Evolutionary conservation across 768 basidiomycete genomes (phyloP).

Genomic region (Gautieria morchelliformis): DNA sequence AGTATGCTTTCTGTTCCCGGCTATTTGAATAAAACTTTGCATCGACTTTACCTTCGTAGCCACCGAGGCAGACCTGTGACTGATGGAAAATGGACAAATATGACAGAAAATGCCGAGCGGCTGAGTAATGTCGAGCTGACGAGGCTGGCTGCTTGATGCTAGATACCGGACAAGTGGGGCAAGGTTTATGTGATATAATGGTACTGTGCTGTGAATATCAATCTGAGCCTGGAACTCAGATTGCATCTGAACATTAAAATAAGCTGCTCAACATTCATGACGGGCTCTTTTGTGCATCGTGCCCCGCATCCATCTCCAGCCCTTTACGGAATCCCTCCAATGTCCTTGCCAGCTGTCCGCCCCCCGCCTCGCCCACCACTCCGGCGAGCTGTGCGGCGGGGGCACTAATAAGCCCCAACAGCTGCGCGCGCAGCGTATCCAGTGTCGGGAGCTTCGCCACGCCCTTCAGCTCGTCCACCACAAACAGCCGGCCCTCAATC

Average conservation of each 20-base stretch:
- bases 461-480: constrained; percentile 45
- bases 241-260: too few species aligned
- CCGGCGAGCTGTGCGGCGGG: constrained; percentile 68
- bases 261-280: background rate
- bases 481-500: constrained; percentile 66
- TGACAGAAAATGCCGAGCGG: too few species aligned
- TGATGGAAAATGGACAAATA: too few species aligned
- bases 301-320: constrained; percentile 37
- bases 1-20: too few species aligned
- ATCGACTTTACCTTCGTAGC: too few species aligned
- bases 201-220: too few species aligned
- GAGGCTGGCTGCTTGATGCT: too few species aligned
- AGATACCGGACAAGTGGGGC: too few species aligned
- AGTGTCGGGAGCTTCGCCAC: constrained; percentile 71
- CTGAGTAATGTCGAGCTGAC: too few species aligned
- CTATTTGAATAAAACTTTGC: too few species aligned
- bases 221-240: background rate
- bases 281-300: background rate
- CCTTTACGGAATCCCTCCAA: constrained; percentile 66
- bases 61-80: too few species aligned
- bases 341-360: constrained; percentile 59
- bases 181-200: too few species aligned
- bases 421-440: constrained; percentile 67
- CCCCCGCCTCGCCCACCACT: constrained; percentile 57
- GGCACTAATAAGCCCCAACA: constrained; percentile 74